Evolutionary conservation across 192 early-diverging fungal genomes (phyloP), one percentile per base, ranked within the genome.

Genomic region (Entrophospora sp.): DNA sequence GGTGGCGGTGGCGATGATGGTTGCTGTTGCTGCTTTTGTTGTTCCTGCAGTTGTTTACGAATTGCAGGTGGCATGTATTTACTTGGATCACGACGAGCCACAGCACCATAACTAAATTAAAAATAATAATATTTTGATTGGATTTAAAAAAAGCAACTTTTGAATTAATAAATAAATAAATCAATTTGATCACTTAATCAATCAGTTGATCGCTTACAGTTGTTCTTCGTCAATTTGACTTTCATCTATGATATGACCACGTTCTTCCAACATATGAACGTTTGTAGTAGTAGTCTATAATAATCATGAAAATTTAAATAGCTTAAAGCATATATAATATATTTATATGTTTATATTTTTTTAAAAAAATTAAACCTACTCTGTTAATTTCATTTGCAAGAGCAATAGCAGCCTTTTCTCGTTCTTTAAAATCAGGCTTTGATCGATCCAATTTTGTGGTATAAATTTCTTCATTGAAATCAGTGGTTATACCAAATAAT

Each of bases 381-480:
- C 67, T 76, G 83, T 61, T 92, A 84, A 99, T 99, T 73, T 99
- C 95, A 24, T 84, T 81, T 1, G 97, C 95, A 37, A 96, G 76
- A 18, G 91, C 81, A 10, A 83, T 83, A 7, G 97, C 97, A 64
- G 91, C 85, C 48, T 83, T 84, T 75, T 97, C 97, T 20, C 87
- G 87, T 63, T 86, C 82, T 69, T 91, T 93, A 72, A 79, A 99
- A 59, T 90, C 87, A 4, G 92, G 84, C 34, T 83, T 85, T 4
- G 84, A 81, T 58, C 89, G 79, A 69, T 99, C 94, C 55, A 99
- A 76, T 27, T 80, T 85, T 6, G 97, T 99, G 1, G 97, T 99
- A 73, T 99, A 99, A 3, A 99, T 73, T 53, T 96, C 93, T 61
- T 96, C 94, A 68, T 96, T 79, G 78, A 92, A 99, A 73, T 99